Percentiles rank a stretch among this genome's conserved stretches.
phyloP scores from a whole-genome alignment of 345 rosid species.

The Salix dunnii region DNA sequence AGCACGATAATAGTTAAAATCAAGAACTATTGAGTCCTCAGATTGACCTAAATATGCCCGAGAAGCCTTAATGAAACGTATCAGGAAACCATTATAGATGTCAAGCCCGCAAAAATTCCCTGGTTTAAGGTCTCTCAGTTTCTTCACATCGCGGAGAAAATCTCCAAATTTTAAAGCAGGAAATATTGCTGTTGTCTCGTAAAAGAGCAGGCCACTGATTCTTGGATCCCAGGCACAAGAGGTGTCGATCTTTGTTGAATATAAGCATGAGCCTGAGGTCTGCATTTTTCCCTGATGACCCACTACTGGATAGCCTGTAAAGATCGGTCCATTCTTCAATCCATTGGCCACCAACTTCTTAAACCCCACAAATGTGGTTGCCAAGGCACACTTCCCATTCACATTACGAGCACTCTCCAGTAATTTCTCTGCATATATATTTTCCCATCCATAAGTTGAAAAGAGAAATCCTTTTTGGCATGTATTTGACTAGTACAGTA shows the following conservation, averaged over 20 bases:
- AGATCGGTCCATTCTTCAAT: slow-evolving; percentile 54
- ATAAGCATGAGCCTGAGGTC: slow-evolving; percentile 77
- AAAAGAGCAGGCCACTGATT: slow-evolving; percentile 69
- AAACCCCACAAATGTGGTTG: slow-evolving; percentile 42
- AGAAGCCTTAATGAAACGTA: slow-evolving; percentile 76
- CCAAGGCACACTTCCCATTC: slow-evolving; percentile 55
- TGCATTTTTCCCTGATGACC: slow-evolving; percentile 82
- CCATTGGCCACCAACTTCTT: slow-evolving; percentile 71
- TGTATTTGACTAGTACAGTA: not conserved
- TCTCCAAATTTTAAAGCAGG: slow-evolving; percentile 41
- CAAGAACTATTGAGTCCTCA: slow-evolving; percentile 74
- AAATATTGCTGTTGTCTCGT: slow-evolving; percentile 70
- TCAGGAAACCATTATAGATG: slow-evolving; percentile 59
- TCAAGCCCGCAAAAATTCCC: slow-evolving; percentile 69
- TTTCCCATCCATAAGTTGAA: not conserved
- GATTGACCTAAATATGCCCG: slow-evolving; percentile 68
- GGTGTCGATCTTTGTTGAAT: slow-evolving; percentile 48
- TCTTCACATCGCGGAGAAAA: slow-evolving; percentile 59
- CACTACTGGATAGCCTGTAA: slow-evolving; percentile 75
- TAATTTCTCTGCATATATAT: slow-evolving; percentile 50
- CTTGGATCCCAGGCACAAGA: slow-evolving; percentile 83
- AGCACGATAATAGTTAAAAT: slow-evolving; percentile 73
- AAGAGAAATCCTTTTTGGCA: not conserved
- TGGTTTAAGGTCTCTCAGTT: slow-evolving; percentile 53
- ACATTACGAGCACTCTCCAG: slow-evolving; percentile 45